These are phyloP conservation scores for Saccharum officinarum DNA, from an alignment of 176 grass and related monocot genomes.

Conservation along the genomic window DNA sequence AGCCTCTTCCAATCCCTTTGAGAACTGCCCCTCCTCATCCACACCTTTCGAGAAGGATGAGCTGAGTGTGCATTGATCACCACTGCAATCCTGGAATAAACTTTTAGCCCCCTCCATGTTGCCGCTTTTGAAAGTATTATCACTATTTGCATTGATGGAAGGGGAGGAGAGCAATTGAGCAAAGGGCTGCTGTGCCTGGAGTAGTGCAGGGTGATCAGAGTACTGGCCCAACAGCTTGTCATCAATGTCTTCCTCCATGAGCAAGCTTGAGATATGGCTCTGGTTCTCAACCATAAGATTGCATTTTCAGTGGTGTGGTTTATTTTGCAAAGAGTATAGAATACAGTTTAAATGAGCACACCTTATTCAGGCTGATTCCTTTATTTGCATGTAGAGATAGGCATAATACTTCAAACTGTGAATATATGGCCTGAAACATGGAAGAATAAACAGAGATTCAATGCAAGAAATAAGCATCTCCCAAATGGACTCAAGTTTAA, in stretches of 20 bases:
- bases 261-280: not conserved
- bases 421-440: not conserved
- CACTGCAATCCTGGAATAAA: not conserved
- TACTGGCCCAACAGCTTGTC: slow-evolving; percentile 23
- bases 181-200: slow-evolving; percentile 41
- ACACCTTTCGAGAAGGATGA: not conserved
- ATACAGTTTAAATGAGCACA: not conserved
- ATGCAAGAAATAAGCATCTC: not conserved
- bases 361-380: not conserved
- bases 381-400: not conserved
- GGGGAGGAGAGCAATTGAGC: slow-evolving; percentile 19
- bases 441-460: not conserved
- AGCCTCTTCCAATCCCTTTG: slow-evolving; percentile 53
- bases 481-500: not conserved
- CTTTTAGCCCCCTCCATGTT: not conserved
- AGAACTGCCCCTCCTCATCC: slow-evolving; percentile 21
- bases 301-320: too few relatives aligned
- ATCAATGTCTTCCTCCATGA: slow-evolving; percentile 55
- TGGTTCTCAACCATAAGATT: too few relatives aligned
- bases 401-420: not conserved
- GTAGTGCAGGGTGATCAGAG: slow-evolving; percentile 30
- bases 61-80: not conserved
- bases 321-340: too few relatives aligned
- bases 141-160: not conserved
- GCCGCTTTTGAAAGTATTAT: not conserved